phyloP scores from a whole-genome alignment of 257 asterid genomes.

The Solanum phureja region DNA sequence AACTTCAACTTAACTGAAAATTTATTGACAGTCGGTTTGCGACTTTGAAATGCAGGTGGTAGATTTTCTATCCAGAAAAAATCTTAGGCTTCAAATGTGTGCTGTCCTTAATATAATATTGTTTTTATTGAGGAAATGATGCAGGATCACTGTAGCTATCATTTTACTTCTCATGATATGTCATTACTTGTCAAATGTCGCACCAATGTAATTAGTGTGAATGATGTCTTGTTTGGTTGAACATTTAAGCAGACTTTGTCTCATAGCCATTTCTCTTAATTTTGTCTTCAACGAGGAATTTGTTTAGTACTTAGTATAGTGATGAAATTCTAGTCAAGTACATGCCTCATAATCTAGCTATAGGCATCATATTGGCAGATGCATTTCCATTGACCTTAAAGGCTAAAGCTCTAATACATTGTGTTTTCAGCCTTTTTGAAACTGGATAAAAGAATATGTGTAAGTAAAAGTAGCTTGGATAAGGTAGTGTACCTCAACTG shows the following conservation, averaged over 20 bases:
- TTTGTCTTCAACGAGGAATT: background rate
- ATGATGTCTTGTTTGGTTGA: background rate
- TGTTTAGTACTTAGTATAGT: background rate
- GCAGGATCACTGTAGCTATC: background rate
- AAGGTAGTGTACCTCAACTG: background rate
- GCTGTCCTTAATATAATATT: background rate
- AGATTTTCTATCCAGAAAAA: background rate
- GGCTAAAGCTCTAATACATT: background rate
- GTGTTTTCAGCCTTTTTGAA: background rate
- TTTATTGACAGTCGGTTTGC: background rate
- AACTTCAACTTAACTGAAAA: background rate
- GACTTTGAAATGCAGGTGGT: background rate
- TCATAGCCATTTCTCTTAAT: background rate
- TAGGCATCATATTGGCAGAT: background rate
- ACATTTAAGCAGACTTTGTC: background rate
- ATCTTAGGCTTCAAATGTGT: background rate
- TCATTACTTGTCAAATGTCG: background rate
- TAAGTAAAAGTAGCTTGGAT: background rate
- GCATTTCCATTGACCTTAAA: background rate
- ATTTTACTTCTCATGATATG: background rate
- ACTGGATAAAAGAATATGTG: background rate
- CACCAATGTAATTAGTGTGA: background rate
- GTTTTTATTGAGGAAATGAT: background rate
- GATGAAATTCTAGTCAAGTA: background rate
- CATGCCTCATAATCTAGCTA: background rate